Evolutionary conservation across 768 basidiomycete species (phyloP), one percentile per base, ranked within the genome.

Genomic region (Cyathus striatus): DNA sequence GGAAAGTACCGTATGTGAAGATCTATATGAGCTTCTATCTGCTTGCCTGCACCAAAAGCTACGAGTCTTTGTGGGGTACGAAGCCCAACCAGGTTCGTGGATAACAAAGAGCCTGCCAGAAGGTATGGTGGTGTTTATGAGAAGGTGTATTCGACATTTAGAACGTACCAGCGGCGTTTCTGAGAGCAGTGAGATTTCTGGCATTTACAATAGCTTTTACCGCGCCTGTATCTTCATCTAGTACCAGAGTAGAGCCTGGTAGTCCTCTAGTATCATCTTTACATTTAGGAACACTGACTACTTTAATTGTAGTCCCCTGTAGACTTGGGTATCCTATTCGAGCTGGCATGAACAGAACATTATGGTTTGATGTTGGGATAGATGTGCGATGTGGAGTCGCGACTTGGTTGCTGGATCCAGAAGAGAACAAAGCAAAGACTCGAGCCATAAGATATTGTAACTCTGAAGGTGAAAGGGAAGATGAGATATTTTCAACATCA

Each of bases 261-360:
- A 95, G 56, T 0, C 92, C 91, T 2, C 66, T 58, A 16, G 49
- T 53, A 35, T 72, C 72, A 2, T 54, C 67, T 1, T 60, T 42
- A 1, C 49, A 49, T 3, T 61, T 65, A 0, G 91, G 91, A 1
- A 91, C 72, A 22, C 80, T 84, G 3, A 90, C 91, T n/a, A 90
- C 74, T 61, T 96, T 94, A 46, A 90, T 69, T 2, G 84, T 65
- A 1, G 85, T 84, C 2, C 80, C 81, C 6, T 57, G 51, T 10
- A 59, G 47, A 45, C 40, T 16, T 49, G 21, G 18, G 21, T 49
- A 45, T 17, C 63, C 57, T 7, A 84, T 67, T 20, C 83, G 75
- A 5, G 87, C 78, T 2, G 92, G 90, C 92, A 95, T 95, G 61
- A 91, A 86, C 2, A 96, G 67, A 0, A 75, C 68, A 1, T 72